Percentiles rank a stretch among this genome's conserved stretches.
Evolutionary conservation across 495 filamentous ascomycete genomes (phyloP).

Genomic region (Talaromyces adpressus): DNA sequence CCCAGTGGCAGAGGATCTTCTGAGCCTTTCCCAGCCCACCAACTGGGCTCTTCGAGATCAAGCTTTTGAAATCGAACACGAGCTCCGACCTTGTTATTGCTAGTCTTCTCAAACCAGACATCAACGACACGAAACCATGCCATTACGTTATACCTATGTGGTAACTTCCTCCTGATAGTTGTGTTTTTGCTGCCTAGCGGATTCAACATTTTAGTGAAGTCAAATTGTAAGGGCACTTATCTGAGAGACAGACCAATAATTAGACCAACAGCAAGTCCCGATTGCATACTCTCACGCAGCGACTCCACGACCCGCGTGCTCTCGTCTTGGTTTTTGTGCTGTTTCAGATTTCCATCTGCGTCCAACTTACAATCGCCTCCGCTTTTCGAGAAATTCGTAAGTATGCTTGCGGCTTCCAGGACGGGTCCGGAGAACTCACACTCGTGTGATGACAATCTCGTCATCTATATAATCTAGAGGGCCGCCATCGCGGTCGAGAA

Average conservation of each 20-base stretch:
- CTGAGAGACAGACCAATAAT: conserved; percentile 47
- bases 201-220: conserved; percentile 9
- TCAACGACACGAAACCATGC: conserved; percentile 67
- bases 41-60: conserved; percentile 49
- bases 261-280: conserved; percentile 41
- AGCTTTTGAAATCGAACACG: conserved; percentile 69
- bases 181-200: conserved; percentile 44
- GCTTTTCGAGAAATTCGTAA: conserved; percentile 29
- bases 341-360: conserved; percentile 33
- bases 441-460: conserved; percentile 58
- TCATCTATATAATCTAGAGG: conserved; percentile 51
- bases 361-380: conserved; percentile 41
- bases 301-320: conserved; percentile 23
- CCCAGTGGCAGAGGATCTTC: conserved; percentile 13
- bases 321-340: conserved; percentile 33
- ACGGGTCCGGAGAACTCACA: conserved; percentile 38
- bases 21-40: conserved; percentile 53
- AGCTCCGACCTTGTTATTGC: conserved; percentile 31
- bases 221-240: neutral
- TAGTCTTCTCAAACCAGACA: conserved; percentile 60
- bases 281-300: conserved; percentile 27
- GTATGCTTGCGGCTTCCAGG: neutral
- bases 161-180: conserved; percentile 44
- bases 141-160: conserved; percentile 62
- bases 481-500: conserved; percentile 54